Base-by-base conservation (phyloP, 176 grass and related monocot genomes). In the Musa itinerans region DNA sequence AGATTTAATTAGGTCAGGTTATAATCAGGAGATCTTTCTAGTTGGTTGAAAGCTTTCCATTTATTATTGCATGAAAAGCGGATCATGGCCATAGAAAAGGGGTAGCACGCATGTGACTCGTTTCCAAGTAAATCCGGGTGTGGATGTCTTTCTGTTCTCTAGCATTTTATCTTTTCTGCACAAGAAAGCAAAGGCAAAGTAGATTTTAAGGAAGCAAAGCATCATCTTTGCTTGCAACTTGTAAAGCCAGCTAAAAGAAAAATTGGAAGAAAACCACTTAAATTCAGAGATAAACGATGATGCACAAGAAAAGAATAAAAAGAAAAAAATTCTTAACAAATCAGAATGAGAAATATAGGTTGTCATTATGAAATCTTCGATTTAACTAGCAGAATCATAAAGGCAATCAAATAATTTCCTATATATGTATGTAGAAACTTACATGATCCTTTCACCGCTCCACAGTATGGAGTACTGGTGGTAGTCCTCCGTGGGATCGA, bases 391-490 rank as follows among this genome's bases (percentile, higher is more conserved):
- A 66, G 63, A 67, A 34, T 25, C 1, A 13, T 43, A 13, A 68
- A 13, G 34, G 34, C 4, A 16, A n/a, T 15, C 57, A 21, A 61
- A 21, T 61, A 20, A 61, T 17, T 21, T 9, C 17, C 4, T 57
- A 4, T 57, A 57, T 57, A 57, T 17, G 19, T 66, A 66, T 66
- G 19, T 16, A 66, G 24, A 10, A 26, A 11, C 89, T 90, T 81
- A 90, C 93, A 85, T 74, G 78, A 96, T 87, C n/a, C 27, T 88
- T 29, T 84, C 13, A 25, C 74, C 74, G 79, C 52, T 92, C 93
- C 93, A 96, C 11, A 65, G 83, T 76, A 96, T 90, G 69, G 93
- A 82, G 72, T 96, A 96, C 68, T 79, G 81, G 76, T 92, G 93
- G 81, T 92, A 96, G 63, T 86, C 93, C 19, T 81, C 17, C 0